Evolutionary conservation across 768 basidiomycete species (phyloP).

Genomic region (Hebeloma cylindrosporum): DNA sequence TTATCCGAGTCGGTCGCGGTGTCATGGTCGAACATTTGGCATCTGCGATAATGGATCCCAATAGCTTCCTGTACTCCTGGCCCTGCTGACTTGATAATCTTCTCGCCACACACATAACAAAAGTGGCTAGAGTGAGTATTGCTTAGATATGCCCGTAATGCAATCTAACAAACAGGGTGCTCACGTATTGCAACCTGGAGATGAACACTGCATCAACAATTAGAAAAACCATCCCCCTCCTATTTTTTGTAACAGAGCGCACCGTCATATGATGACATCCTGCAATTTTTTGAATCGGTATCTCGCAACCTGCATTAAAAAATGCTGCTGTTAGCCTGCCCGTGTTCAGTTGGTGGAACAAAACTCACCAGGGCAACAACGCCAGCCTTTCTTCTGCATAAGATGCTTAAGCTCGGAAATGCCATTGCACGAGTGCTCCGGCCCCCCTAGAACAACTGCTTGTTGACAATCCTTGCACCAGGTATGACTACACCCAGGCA

Average conservation of each 20-base stretch:
- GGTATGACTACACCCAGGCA: constrained; percentile 43
- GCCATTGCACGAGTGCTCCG: constrained; percentile 58
- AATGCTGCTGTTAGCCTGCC: background rate
- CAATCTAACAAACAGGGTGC: constrained; percentile 19
- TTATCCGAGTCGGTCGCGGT: no score
- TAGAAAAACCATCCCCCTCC: no score
- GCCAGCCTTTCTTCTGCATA: constrained; percentile 55
- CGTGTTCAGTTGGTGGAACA: constrained; percentile 2
- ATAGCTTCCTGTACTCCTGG: constrained; percentile 8
- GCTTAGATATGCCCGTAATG: background rate
- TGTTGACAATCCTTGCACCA: constrained; percentile 68
- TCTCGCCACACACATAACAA: constrained; percentile 49
- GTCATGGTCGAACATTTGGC: constrained; percentile 12
- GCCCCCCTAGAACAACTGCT: constrained; percentile 28
- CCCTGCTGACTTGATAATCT: constrained; percentile 33
- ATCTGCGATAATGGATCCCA: constrained; percentile 12
- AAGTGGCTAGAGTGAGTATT: constrained; percentile 38
- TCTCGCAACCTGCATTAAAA: constrained; percentile 37
- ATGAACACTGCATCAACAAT: background rate
- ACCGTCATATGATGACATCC: constrained; percentile 64
- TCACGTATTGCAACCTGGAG: constrained; percentile 53
- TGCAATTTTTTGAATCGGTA: constrained; percentile 46
- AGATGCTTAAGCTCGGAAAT: constrained; percentile 49
- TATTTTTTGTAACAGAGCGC: constrained; percentile 16
- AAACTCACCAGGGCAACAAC: constrained; percentile 52